Conservation (phyloP, 2,329 filamentous ascomycete species). For the Ascochyta rabiei region DNA sequence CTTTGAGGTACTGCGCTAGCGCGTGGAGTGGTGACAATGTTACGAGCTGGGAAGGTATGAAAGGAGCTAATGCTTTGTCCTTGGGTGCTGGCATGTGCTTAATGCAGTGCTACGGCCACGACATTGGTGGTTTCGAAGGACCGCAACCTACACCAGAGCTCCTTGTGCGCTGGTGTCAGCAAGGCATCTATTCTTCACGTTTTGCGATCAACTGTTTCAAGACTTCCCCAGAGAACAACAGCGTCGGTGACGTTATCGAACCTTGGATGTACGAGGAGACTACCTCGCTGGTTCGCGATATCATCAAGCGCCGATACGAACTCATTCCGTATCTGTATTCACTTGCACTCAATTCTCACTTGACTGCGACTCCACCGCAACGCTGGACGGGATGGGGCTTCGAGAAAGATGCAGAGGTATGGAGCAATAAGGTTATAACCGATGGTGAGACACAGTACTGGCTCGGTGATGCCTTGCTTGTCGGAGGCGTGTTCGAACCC, state of each 20-base stretch:
- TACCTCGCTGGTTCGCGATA: slow-evolving; percentile 65
- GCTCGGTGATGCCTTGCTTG: slow-evolving; percentile 69
- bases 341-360: slow-evolving; percentile 66
- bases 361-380: slow-evolving; percentile 67
- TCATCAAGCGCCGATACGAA: slow-evolving; percentile 74
- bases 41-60: slow-evolving; percentile 76
- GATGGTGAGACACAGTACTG: slow-evolving; percentile 74
- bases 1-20: slow-evolving; percentile 71
- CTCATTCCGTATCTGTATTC: slow-evolving; percentile 75
- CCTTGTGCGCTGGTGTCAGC: slow-evolving; percentile 74
- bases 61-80: slow-evolving; percentile 71
- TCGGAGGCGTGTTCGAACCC: slow-evolving; percentile 71
- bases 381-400: slow-evolving; percentile 78
- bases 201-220: slow-evolving; percentile 84
- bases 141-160: slow-evolving; percentile 74
- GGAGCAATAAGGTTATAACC: slow-evolving; percentile 62
- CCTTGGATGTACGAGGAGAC: slow-evolving; percentile 78
- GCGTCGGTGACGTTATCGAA: slow-evolving; percentile 74
- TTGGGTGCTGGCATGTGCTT: slow-evolving; percentile 72
- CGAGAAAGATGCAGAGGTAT: slow-evolving; percentile 69
- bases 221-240: slow-evolving; percentile 68
- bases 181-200: slow-evolving; percentile 71
- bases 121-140: slow-evolving; percentile 77
- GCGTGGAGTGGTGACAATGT: slow-evolving; percentile 79
- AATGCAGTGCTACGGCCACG: slow-evolving; percentile 73